A percentile compares a stretch with the other conserved stretches of the same genome.
phyloP scores from a whole-genome alignment of 2,329 filamentous ascomycete species.

The Aspergillus brasiliensis region DNA sequence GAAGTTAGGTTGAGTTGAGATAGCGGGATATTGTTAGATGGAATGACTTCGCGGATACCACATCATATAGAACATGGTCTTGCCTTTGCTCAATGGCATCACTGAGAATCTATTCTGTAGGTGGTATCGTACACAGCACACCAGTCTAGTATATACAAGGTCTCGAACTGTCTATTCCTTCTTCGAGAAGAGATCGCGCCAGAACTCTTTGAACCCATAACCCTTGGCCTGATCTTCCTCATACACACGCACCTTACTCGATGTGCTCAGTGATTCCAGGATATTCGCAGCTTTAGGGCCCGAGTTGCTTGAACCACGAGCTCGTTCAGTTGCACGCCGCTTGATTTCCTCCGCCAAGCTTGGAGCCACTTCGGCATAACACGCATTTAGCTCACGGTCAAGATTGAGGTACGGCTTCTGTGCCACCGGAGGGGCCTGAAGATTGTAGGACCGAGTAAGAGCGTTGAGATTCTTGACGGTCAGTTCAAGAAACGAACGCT shows the following conservation, averaged over 20 bases:
- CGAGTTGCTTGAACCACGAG: conserved; percentile 30
- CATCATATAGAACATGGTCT: background rate
- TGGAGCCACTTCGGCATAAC: conserved; percentile 85
- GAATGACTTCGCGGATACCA: background rate
- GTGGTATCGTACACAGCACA: conserved; percentile 7
- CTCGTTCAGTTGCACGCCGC: conserved; percentile 61
- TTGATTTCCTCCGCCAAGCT: conserved; percentile 71
- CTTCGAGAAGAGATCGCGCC: conserved; percentile 72
- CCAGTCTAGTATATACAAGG: background rate
- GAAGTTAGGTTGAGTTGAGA: too few species aligned
- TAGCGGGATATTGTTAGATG: background rate
- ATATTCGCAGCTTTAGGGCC: conserved; percentile 51
- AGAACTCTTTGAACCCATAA: conserved; percentile 88
- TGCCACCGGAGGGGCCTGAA: conserved; percentile 88
- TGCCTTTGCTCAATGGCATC: background rate
- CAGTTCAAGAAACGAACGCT: conserved; percentile 73
- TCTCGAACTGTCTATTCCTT: conserved; percentile 8
- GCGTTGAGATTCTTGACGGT: conserved; percentile 77
- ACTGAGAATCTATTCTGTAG: background rate
- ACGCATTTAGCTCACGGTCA: conserved; percentile 76
- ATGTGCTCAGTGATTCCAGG: conserved; percentile 61
- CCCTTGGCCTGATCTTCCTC: conserved; percentile 70
- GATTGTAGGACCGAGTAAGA: conserved; percentile 84
- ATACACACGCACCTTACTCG: conserved; percentile 60
- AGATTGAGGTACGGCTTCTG: conserved; percentile 91